These are phyloP conservation scores for Puccinia triticina DNA, from an alignment of 1,284 basidiomycete species.

Conservation along the genomic window DNA sequence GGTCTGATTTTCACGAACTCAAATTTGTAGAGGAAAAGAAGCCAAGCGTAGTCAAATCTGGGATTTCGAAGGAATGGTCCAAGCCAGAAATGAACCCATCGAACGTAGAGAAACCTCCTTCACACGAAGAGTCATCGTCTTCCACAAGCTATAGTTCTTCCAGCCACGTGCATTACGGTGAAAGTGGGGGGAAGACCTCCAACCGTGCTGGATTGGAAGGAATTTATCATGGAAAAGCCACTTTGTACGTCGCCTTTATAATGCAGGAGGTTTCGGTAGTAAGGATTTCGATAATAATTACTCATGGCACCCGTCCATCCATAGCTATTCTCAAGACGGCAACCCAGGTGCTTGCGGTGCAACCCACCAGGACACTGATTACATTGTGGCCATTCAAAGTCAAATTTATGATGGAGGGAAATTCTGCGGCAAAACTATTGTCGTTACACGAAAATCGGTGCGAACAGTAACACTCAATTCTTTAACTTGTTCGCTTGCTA, in stretches of 20 bases:
- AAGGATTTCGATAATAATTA: too few species aligned
- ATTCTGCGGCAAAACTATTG: conserved; percentile 34
- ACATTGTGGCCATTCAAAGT: conserved; percentile 34
- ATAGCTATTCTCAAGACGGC: conserved; percentile 40
- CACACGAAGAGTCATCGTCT: neutral
- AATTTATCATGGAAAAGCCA: conserved; percentile 36
- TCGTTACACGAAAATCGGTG: conserved; percentile 33
- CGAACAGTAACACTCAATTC: neutral
- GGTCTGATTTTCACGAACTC: neutral
- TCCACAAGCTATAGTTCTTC: neutral
- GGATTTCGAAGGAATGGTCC: neutral
- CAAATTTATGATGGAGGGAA: conserved; percentile 27
- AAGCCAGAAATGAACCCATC: neutral
- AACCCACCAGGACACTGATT: conserved; percentile 29
- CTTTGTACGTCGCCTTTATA: conserved; percentile 17
- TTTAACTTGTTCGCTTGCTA: neutral
- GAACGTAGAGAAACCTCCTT: neutral
- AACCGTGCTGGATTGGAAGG: neutral
- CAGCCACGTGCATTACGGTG: conserved; percentile 1
- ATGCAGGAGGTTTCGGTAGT: neutral
- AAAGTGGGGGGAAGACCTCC: neutral
- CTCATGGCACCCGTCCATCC: neutral
- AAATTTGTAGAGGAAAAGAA: neutral
- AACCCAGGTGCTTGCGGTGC: conserved; percentile 38
- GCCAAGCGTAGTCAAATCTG: neutral